Conservation (phyloP, 2,329 filamentous ascomycete species). For the Penicillium janthinellum region DNA sequence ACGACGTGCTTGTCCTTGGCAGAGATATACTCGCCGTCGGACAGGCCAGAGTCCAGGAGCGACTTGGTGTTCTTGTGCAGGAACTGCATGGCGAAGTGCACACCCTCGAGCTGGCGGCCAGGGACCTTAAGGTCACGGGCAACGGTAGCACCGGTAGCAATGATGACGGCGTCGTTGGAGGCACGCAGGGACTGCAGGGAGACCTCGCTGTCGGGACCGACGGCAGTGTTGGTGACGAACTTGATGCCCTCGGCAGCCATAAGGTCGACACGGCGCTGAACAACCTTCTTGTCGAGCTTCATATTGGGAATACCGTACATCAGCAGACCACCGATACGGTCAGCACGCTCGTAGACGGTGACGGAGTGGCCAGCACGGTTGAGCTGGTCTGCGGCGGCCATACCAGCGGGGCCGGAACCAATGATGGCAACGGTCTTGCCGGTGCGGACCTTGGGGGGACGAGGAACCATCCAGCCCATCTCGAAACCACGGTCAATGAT, state of each 20-base stretch:
- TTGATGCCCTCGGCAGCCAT: conserved; percentile 86
- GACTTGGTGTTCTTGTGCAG: conserved; percentile 97
- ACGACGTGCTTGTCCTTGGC: conserved; percentile 95
- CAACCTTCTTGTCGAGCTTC: conserved; percentile 98
- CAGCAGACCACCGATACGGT: conserved; percentile 85
- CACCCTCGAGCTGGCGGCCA: conserved; percentile 81
- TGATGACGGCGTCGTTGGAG: conserved; percentile 79
- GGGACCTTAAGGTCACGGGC: conserved; percentile 90
- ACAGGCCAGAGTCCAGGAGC: conserved; percentile 84
- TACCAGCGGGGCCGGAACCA: conserved; percentile 87
- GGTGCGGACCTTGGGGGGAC: conserved; percentile 74
- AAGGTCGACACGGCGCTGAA: conserved; percentile 92
- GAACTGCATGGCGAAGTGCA: conserved; percentile 98
- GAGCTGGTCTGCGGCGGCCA: conserved; percentile 88
- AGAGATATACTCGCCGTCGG: conserved; percentile 83
- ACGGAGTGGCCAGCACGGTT: conserved; percentile 89
- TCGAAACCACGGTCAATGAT: conserved; percentile 98
- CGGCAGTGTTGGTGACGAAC: conserved; percentile 75
- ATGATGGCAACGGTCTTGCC: conserved; percentile 88
- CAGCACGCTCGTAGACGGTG: conserved; percentile 89
- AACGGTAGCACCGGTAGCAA: conserved; percentile 90
- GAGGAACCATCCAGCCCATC: conserved; percentile 95
- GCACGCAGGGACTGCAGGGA: conserved; percentile 72
- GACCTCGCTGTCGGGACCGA: conserved; percentile 73
- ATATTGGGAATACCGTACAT: conserved; percentile 99